Conservation (phyloP, 352 stramenopile species). For the Peronosclerospora sorghi region DNA sequence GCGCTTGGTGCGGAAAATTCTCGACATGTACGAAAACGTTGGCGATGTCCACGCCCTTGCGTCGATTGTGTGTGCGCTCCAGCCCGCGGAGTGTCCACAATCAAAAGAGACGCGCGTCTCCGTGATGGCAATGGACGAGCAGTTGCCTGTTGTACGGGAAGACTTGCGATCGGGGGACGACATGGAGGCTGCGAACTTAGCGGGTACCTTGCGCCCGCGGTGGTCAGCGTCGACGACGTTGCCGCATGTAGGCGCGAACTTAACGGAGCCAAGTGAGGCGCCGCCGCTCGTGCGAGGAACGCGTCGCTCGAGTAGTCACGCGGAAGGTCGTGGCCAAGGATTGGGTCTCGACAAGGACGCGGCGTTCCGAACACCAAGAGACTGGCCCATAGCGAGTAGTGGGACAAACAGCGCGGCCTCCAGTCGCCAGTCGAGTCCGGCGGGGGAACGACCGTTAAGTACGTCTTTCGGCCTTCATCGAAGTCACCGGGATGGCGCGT, state of each 20-base stretch:
- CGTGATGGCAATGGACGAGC: constrained; percentile 18
- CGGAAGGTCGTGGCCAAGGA: constrained; percentile 24
- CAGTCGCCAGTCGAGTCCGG: constrained; percentile 21
- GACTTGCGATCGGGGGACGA: constrained; percentile 14
- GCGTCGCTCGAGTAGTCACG: constrained; percentile 58
- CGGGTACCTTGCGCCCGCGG: constrained; percentile 10
- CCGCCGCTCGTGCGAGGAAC: constrained; percentile 39
- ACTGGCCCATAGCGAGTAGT: constrained; percentile 28
- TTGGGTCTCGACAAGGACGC: constrained; percentile 12
- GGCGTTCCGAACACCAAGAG: constrained; percentile 24
- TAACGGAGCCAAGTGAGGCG: constrained; percentile 21
- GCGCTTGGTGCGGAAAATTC: constrained; percentile 58
- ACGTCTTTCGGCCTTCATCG: constrained; percentile 6
- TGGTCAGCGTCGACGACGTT: constrained; percentile 29
- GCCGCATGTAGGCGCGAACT: constrained; percentile 10
- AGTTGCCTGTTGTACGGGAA: constrained; percentile 23
- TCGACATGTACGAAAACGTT: constrained; percentile 69
- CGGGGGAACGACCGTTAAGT: constrained; percentile 9
- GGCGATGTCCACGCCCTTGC: constrained; percentile 66
- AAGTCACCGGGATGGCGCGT: constrained; percentile 4
- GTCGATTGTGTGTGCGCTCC: constrained; percentile 66
- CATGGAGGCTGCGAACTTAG: constrained; percentile 5
- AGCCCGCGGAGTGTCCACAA: constrained; percentile 24
- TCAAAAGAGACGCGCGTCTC: constrained; percentile 7
- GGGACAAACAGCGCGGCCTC: constrained; percentile 13